These are phyloP conservation scores for Dendrobium nobile DNA, from an alignment of 106 monocot genomes.

Conservation along the genomic window DNA sequence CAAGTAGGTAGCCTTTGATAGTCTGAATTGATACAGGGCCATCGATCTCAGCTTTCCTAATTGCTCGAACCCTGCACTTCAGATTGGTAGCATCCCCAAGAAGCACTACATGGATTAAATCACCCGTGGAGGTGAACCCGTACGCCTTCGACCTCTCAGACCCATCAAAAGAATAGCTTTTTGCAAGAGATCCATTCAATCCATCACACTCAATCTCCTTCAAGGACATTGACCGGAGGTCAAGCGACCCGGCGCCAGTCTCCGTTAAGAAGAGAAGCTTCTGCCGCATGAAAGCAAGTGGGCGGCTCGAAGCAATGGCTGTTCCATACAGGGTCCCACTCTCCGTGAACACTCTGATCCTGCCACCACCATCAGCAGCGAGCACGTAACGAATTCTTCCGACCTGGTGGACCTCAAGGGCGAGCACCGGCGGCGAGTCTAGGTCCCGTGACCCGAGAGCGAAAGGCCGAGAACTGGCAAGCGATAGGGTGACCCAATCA, in stretches of 20 bases:
- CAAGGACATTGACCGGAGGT: constrained; percentile 66
- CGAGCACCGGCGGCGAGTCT: constrained; percentile 39
- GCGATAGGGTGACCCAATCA: constrained; percentile 49
- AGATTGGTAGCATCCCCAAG: constrained; percentile 56
- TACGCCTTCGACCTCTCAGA: constrained; percentile 80
- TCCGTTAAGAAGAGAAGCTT: constrained; percentile 78
- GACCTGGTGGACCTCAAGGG: constrained; percentile 50
- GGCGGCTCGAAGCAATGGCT: constrained; percentile 36
- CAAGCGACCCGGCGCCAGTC: constrained; percentile 72
- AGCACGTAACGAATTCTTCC: constrained; percentile 55
- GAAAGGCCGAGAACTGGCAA: constrained; percentile 32
- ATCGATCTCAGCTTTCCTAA: constrained; percentile 64
- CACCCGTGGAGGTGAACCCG: constrained; percentile 65
- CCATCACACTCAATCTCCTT: constrained; percentile 78
- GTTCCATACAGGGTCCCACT: constrained; percentile 72
- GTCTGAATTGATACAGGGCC: constrained; percentile 50
- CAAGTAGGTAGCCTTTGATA: constrained; percentile 78
- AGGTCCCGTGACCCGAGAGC: constrained; percentile 25
- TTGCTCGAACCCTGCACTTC: constrained; percentile 73
- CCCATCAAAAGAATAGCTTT: constrained; percentile 59
- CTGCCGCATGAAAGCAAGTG: constrained; percentile 72
- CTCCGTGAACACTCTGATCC: constrained; percentile 77
- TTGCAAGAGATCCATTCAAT: constrained; percentile 58
- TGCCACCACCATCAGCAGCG: constrained; percentile 48
- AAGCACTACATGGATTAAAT: constrained; percentile 60